Evolutionary conservation across 1,139 yeast genomes (phyloP), one percentile per base, ranked within the genome.

Genomic region (Starmera stellimalicola): DNA sequence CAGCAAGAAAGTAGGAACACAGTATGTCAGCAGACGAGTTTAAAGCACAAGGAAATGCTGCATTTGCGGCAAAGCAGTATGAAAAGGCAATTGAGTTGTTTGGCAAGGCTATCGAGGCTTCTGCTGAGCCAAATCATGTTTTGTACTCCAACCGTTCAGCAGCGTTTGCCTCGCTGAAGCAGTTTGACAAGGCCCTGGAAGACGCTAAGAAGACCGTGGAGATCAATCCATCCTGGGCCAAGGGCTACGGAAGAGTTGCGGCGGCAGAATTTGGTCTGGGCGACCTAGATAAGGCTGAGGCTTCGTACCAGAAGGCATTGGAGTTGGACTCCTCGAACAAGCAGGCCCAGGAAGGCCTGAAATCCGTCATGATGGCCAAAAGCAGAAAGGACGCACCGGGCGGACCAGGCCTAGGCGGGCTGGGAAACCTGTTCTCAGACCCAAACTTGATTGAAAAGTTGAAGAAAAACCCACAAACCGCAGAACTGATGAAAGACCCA

Each of bases 101-200:
- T 62, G 63, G 91, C 23, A 71, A 83, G 58, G 98, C 97, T 29
- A 91, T 91, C 51, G 91, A 76, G 31, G 84, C 74, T n/a, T 78
- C 94, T 0, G 63, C 77, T 31, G 48, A 67, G 11, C 94, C 95
- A 44, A 87, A 85, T 57, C 96, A 88, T 56, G 96, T 91, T 17
- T 68, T 91, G 38, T 87, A 67, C 55, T 85, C 96, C 35, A 91
- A 91, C 63, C 77, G 97, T 58, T 87, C 96, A n/a, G 98, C 94
- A 9, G 73, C 85, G 37, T 80, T 79, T 51, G 82, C 96, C 4
- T 83, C 95, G 11, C 60, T 79, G 61, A 78, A 78, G 53, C 62
- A 85, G 47, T 91, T 77, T 51, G 58, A 60, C 24, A 64, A 77
- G 41, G 97, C 97, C 3, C 65, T 85, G 39, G 64, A 68, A 37